A percentile compares a stretch with the other conserved stretches of the same genome.
Evolutionary conservation across 306 rosid genomes (phyloP).

Genomic region (Sicyos baderoa): DNA sequence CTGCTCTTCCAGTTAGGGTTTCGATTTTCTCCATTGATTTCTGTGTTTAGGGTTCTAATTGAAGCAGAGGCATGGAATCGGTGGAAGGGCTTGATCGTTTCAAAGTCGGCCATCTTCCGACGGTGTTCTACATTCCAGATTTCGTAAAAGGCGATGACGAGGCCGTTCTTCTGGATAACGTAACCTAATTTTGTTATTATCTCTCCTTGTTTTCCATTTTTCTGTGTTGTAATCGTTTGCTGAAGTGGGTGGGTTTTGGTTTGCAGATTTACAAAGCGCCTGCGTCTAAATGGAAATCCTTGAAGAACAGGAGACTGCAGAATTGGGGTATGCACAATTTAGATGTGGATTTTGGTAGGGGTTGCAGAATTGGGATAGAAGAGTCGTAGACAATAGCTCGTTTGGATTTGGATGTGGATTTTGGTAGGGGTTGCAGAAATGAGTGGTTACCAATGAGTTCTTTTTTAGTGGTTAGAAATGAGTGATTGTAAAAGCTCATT

Average conservation of each 20-base stretch:
- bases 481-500: no score
- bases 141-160: constrained; percentile 43
- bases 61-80: constrained; percentile 31
- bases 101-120: constrained; percentile 61
- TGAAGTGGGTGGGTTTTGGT: constrained; percentile 15
- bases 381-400: no score
- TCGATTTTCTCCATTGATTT: neutral
- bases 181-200: constrained; percentile 15
- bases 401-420: no score
- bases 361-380: no score
- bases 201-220: neutral
- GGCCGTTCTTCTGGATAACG: constrained; percentile 49
- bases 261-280: constrained; percentile 64
- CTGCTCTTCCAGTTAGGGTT: no score
- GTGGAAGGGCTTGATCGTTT: constrained; percentile 24
- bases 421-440: no score
- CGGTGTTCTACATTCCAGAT: constrained; percentile 56
- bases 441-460: no score
- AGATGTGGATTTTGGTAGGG: no score
- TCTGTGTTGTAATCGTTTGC: neutral
- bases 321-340: constrained; percentile 72
- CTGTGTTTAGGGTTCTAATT: neutral
- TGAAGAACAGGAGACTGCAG: constrained; percentile 81
- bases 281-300: constrained; percentile 59
- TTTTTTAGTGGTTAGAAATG: no score